These are phyloP conservation scores for Suillus lakei DNA, from an alignment of 768 basidiomycete genomes.

Conservation along the genomic window DNA sequence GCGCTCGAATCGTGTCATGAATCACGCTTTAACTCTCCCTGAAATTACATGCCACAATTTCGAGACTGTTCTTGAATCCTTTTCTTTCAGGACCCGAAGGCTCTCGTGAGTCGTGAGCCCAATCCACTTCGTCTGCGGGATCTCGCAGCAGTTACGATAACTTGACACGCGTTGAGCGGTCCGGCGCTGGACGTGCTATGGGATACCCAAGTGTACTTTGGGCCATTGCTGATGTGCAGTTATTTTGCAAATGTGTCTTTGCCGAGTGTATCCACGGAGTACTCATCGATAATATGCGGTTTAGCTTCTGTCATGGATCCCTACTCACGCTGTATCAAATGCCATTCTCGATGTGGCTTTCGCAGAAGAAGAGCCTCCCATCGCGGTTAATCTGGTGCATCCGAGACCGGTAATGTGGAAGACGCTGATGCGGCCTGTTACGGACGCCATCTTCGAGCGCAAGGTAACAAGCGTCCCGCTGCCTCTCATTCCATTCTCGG, in stretches of 20 bases:
- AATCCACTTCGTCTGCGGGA: too few species aligned
- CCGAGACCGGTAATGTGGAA: constrained; percentile 26
- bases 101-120: too few species aligned
- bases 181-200: constrained; percentile 11
- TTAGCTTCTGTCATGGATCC: constrained; percentile 28
- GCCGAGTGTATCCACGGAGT: background rate
- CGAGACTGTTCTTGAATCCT: background rate
- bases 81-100: background rate
- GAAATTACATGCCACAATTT: background rate
- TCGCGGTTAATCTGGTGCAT: constrained; percentile 29
- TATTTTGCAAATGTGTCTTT: background rate
- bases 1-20: too few species aligned
- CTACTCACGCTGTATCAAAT: constrained; percentile 19
- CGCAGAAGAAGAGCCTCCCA: constrained; percentile 10
- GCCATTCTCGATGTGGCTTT: constrained; percentile 23
- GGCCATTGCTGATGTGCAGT: constrained; percentile 2
- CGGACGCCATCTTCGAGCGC: constrained; percentile 10
- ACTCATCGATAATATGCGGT: background rate
- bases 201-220: constrained; percentile 12
- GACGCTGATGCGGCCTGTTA: constrained; percentile 21
- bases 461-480: constrained; percentile 18
- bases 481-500: constrained; percentile 29
- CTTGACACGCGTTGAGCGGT: constrained; percentile 13
- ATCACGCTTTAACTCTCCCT: background rate
- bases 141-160: constrained; percentile 10